phyloP scores from a whole-genome alignment of 108 stramenopile species.

The Skeletonema costatum region DNA sequence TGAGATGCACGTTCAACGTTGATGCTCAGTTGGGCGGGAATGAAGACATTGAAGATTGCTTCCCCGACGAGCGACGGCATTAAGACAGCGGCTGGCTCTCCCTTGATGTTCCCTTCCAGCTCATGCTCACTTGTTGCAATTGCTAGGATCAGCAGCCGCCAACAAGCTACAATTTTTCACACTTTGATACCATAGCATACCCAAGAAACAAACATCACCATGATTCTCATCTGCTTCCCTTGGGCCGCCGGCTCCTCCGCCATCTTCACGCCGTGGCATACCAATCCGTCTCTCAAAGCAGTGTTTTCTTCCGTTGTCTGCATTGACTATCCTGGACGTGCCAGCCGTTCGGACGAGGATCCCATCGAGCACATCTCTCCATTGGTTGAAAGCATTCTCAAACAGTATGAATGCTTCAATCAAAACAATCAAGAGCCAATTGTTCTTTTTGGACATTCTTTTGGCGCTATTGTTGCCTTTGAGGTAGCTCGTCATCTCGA shows the following conservation, averaged over 20 bases:
- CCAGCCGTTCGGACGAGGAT: neutral
- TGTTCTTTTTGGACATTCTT: slow-evolving; percentile 20
- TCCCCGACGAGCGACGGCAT: too few relatives aligned
- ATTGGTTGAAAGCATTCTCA: neutral
- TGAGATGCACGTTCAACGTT: too few relatives aligned
- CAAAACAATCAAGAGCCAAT: neutral
- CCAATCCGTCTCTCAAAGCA: neutral
- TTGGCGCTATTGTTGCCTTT: slow-evolving; percentile 14
- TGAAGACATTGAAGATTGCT: too few relatives aligned
- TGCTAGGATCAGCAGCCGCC: too few relatives aligned
- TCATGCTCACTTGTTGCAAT: too few relatives aligned
- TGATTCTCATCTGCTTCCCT: slow-evolving; percentile 12
- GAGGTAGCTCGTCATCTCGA: slow-evolving; percentile 11
- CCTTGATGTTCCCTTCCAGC: too few relatives aligned
- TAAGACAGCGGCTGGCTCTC: too few relatives aligned
- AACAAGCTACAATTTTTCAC: too few relatives aligned
- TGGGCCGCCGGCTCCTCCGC: slow-evolving; percentile 12
- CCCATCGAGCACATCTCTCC: neutral
- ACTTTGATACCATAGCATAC: too few relatives aligned
- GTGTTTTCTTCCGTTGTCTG: neutral
- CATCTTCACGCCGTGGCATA: slow-evolving; percentile 1
- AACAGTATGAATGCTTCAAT: neutral
- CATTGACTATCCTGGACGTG: slow-evolving; percentile 8
- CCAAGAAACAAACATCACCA: neutral
- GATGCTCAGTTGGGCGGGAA: too few relatives aligned